A percentile compares a stretch with the other conserved stretches of the same genome.
phyloP scores from a whole-genome alignment of 345 rosid genomes.

The Turritis glabra region DNA sequence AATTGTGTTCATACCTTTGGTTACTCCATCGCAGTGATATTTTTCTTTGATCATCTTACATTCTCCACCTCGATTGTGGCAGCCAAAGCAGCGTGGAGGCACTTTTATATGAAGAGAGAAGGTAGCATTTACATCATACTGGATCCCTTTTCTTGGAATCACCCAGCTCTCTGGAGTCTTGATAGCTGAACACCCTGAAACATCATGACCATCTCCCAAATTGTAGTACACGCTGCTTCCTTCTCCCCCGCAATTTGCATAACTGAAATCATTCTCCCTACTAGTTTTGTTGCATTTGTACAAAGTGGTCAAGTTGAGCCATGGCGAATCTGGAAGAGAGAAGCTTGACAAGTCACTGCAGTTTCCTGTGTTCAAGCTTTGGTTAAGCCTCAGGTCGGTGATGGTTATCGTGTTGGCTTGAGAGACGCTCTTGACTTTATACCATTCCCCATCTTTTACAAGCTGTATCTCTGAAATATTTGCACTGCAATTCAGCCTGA shows the following conservation, averaged over 20 bases:
- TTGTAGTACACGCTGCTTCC: conserved; percentile 5
- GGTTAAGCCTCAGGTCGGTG: conserved; percentile 19
- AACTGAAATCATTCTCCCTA: not conserved
- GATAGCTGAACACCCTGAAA: conserved; percentile 35
- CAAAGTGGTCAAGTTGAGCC: conserved; percentile 9
- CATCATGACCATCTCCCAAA: not conserved
- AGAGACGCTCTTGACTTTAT: conserved; percentile 29
- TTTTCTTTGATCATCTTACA: not conserved
- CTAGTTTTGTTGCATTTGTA: conserved; percentile 33
- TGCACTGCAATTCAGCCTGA: conserved; percentile 31
- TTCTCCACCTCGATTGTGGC: conserved; percentile 23
- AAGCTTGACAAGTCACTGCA: conserved; percentile 37
- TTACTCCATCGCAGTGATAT: conserved; percentile 16
- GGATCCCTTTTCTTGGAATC: not conserved
- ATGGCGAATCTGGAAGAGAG: conserved; percentile 40
- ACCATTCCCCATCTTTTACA: conserved; percentile 29
- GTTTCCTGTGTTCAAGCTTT: not conserved
- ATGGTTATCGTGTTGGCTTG: conserved; percentile 34
- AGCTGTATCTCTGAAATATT: conserved; percentile 38
- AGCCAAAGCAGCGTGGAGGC: not conserved
- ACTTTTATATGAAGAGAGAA: conserved; percentile 9
- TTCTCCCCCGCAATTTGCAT: conserved; percentile 18
- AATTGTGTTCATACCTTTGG: conserved; percentile 22
- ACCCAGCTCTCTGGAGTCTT: conserved; percentile 22
- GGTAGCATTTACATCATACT: not conserved